Evolutionary conservation across 2,329 filamentous ascomycete genomes (phyloP).

Genomic region (Colletotrichum orchidophilum): DNA sequence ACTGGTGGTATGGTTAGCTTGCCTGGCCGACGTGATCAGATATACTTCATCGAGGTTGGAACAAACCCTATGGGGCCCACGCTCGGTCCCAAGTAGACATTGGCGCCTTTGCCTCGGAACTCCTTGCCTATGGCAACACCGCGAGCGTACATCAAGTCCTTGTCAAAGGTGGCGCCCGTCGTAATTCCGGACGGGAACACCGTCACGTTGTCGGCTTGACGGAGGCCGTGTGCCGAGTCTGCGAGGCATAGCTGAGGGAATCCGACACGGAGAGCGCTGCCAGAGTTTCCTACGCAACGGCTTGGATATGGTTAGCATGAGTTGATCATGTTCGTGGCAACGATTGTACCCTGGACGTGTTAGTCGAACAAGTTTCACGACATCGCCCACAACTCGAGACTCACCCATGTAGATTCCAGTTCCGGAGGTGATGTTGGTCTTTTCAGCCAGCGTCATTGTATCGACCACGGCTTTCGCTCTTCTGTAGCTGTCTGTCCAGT

Average conservation of each 20-base stretch:
- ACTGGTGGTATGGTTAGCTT: constrained; percentile 40
- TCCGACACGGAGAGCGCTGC: constrained; percentile 74
- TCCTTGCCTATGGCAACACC: constrained; percentile 76
- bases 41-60: not conserved
- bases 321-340: not conserved
- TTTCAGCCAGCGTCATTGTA: constrained; percentile 82
- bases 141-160: constrained; percentile 74
- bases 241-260: constrained; percentile 78
- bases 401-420: constrained; percentile 76
- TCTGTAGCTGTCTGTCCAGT: constrained; percentile 75
- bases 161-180: constrained; percentile 78
- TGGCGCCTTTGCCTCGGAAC: constrained; percentile 76
- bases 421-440: constrained; percentile 80
- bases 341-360: constrained; percentile 37
- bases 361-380: constrained; percentile 6
- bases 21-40: not conserved
- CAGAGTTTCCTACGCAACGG: constrained; percentile 80
- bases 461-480: constrained; percentile 76
- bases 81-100: constrained; percentile 75
- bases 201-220: constrained; percentile 78
- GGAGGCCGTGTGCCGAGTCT: constrained; percentile 76
- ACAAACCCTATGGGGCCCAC: constrained; percentile 69
- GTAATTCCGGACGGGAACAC: constrained; percentile 85
- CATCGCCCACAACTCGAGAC: constrained; percentile 1
- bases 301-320: constrained; percentile 42